These are phyloP conservation scores for Condylostoma magnum DNA, from an alignment of 169 alveolate species.

Conservation along the genomic window DNA sequence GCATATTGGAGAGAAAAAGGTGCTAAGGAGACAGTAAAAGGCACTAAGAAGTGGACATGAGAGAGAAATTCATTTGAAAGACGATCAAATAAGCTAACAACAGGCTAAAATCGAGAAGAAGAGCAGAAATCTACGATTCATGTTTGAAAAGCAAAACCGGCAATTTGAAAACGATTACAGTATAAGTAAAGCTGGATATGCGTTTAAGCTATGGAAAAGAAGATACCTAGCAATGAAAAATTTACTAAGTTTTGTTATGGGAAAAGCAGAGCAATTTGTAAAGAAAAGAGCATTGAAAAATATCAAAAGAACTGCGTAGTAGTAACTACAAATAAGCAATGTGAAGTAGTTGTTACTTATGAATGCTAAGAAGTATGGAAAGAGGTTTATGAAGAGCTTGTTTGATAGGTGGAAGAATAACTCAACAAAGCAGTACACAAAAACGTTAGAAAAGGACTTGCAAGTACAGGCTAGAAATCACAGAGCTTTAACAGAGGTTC, in stretches of 20 bases:
- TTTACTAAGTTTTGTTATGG: background rate
- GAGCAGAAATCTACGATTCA: background rate
- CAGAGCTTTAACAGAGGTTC: background rate
- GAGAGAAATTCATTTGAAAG: background rate
- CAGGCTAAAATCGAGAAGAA: background rate
- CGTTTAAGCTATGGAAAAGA: slow-evolving; percentile 14
- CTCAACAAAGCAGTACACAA: background rate
- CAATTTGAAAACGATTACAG: slow-evolving; percentile 6
- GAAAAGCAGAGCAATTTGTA: background rate
- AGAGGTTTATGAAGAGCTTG: background rate
- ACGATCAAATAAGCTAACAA: background rate
- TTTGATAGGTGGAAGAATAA: slow-evolving; percentile 23
- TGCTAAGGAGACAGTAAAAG: background rate
- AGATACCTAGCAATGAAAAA: background rate
- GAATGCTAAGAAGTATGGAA: background rate
- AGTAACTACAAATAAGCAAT: background rate
- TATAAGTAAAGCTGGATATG: slow-evolving; percentile 4
- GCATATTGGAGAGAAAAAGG: background rate
- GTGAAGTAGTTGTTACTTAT: background rate
- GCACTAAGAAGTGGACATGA: background rate
- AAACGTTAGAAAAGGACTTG: background rate
- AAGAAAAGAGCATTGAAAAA: background rate
- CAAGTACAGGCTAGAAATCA: background rate
- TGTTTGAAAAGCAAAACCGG: background rate
- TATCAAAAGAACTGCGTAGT: background rate